Percentiles rank a stretch among this genome's conserved stretches.
Evolutionary conservation across 75 land plant genomes (phyloP).

Genomic region (Sequoia sempervirens): DNA sequence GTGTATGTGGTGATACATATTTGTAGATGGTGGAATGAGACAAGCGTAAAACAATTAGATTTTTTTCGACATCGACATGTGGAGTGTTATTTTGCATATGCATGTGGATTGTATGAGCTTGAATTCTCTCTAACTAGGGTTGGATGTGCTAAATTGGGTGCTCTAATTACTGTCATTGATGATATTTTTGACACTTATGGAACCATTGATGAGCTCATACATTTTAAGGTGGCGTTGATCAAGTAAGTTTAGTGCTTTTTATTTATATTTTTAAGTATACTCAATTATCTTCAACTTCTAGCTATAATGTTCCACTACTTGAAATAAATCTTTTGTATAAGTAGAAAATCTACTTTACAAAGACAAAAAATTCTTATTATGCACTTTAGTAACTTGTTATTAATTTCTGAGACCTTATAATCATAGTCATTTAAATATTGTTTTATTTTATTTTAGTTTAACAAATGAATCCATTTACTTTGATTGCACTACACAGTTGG

Average conservation of each 20-base stretch:
- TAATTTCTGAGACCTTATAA: no score
- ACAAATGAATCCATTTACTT: no score
- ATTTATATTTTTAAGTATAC: no score
- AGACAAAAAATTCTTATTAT: no score
- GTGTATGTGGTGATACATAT: not conserved
- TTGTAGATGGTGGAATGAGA: not conserved
- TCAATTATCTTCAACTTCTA: no score
- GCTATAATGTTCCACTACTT: no score
- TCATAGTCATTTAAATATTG: no score
- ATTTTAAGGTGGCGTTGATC: not conserved
- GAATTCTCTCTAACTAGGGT: not conserved
- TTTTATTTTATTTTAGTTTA: no score
- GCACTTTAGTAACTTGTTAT: no score
- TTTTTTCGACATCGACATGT: not conserved
- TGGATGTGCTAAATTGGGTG: not conserved
- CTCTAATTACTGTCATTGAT: not conserved
- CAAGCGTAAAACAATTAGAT: not conserved
- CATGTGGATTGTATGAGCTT: not conserved
- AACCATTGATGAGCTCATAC: not conserved
- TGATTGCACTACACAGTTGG: no score
- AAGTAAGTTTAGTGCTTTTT: not conserved
- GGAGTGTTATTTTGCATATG: not conserved
- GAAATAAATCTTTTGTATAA: no score
- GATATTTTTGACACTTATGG: not conserved
- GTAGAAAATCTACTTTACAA: no score